Conservation (phyloP, 768 basidiomycete species). For the Naganishia friedmannii region DNA sequence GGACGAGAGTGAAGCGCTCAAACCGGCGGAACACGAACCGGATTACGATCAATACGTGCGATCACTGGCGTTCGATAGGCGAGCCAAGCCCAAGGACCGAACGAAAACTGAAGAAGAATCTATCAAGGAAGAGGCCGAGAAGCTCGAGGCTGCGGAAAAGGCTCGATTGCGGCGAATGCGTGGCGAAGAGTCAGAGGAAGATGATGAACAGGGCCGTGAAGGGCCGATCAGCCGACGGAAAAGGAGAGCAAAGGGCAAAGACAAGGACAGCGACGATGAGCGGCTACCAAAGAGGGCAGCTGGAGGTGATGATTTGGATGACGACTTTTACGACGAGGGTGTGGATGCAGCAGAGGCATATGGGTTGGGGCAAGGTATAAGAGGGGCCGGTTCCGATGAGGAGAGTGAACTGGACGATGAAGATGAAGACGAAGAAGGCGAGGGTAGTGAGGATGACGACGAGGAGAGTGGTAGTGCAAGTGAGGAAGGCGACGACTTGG, state of each 20-base stretch:
- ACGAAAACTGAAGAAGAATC: slow-evolving; percentile 96
- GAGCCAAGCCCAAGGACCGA: slow-evolving; percentile 88
- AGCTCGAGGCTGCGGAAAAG: slow-evolving; percentile 79
- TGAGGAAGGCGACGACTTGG: slow-evolving; percentile 48
- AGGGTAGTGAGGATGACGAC: slow-evolving; percentile 52
- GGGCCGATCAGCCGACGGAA: slow-evolving; percentile 40
- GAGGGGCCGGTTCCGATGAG: slow-evolving; percentile 37
- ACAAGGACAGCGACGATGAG: slow-evolving; percentile 28
- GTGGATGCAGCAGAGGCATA: slow-evolving; percentile 28
- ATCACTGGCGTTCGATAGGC: slow-evolving; percentile 85
- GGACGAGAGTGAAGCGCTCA: background rate
- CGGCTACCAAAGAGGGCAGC: slow-evolving; percentile 53
- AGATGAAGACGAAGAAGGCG: slow-evolving; percentile 53
- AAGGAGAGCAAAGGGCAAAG: slow-evolving; percentile 55
- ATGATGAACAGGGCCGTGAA: slow-evolving; percentile 60
- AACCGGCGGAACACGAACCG: slow-evolving; percentile 51
- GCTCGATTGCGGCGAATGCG: slow-evolving; percentile 76
- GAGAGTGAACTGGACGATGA: slow-evolving; percentile 41
- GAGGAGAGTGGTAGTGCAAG: slow-evolving; percentile 40
- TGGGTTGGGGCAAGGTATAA: slow-evolving; percentile 46
- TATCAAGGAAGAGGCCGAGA: slow-evolving; percentile 80
- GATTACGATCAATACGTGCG: slow-evolving; percentile 91
- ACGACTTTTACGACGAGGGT: slow-evolving; percentile 60
- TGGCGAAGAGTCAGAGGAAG: slow-evolving; percentile 64
- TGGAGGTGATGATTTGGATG: slow-evolving; percentile 85